A percentile compares a stretch with the other conserved stretches of the same genome.
Conservation (phyloP, 2,329 filamentous ascomycete species). For the Penicillium aurantiogriseum region DNA sequence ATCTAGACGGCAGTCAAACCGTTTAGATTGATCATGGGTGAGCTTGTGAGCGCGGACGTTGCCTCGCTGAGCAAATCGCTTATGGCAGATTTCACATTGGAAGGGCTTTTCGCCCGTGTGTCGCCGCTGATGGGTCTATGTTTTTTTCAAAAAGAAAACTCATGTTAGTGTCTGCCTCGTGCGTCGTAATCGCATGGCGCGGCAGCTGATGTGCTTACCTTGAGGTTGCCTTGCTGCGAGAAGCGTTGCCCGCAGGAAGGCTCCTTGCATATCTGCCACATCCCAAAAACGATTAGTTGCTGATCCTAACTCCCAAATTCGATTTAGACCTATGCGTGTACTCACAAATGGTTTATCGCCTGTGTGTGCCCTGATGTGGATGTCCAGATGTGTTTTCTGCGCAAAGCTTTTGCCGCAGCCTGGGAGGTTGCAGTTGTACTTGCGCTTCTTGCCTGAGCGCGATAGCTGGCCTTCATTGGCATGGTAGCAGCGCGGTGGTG, state of each 20-base stretch:
- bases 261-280: constrained; percentile 62
- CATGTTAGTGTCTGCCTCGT: constrained; percentile 4
- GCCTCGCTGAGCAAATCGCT: constrained; percentile 79
- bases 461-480: constrained; percentile 38
- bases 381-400: constrained; percentile 90
- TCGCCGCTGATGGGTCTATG: constrained; percentile 76
- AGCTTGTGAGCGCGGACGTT: constrained; percentile 82
- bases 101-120: constrained; percentile 88
- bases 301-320: background rate
- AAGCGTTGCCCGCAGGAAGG: constrained; percentile 75
- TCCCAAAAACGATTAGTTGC: constrained; percentile 3
- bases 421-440: constrained; percentile 70
- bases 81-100: constrained; percentile 74
- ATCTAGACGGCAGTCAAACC: constrained; percentile 77
- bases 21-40: constrained; percentile 74
- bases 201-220: constrained; percentile 53
- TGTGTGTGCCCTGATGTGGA: constrained; percentile 83
- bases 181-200: background rate
- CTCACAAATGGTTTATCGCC: constrained; percentile 87
- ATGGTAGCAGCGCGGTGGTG: constrained; percentile 22
- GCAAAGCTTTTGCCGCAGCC: constrained; percentile 79
- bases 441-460: constrained; percentile 51
- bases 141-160: background rate
- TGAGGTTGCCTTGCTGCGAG: constrained; percentile 86
- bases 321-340: constrained; percentile 12